Conservation (phyloP, 139 green algal species). For the Chlorella vulgaris region DNA sequence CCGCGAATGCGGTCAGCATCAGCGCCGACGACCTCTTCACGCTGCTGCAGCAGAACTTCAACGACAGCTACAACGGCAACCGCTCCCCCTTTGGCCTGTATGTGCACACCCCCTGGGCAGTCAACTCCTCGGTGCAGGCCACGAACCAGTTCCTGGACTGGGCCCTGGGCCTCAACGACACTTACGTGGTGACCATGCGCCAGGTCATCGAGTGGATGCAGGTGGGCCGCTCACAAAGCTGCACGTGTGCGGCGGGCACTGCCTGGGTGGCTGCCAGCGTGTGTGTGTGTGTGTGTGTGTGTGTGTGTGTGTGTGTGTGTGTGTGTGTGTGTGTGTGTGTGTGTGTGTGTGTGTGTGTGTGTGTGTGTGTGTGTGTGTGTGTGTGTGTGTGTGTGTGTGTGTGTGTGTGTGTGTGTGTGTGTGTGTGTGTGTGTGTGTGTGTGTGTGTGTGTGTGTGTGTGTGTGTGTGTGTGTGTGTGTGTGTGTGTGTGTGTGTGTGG, state of each 20-base stretch:
- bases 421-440: no score
- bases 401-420: no score
- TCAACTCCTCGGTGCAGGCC: conserved; percentile 5
- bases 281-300: background rate
- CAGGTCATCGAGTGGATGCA: conserved; percentile 44
- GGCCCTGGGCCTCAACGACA: conserved; percentile 14
- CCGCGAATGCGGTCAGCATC: background rate
- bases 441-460: no score
- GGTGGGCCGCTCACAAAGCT: background rate
- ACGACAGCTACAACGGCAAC: conserved; percentile 36
- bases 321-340: no score
- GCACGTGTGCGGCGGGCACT: background rate
- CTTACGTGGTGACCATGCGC: conserved; percentile 35
- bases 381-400: no score
- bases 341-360: no score
- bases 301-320: no score
- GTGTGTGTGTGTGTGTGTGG: no score
- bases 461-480: no score
- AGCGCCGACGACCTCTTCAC: background rate
- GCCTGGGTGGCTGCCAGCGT: background rate
- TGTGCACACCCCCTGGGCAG: conserved; percentile 36
- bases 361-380: no score
- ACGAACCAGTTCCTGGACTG: conserved; percentile 37
- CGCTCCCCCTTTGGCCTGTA: conserved; percentile 31
- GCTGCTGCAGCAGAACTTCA: conserved; percentile 40